phyloP scores from a whole-genome alignment of 805 yeast species.

The Candida hispaniensis region DNA sequence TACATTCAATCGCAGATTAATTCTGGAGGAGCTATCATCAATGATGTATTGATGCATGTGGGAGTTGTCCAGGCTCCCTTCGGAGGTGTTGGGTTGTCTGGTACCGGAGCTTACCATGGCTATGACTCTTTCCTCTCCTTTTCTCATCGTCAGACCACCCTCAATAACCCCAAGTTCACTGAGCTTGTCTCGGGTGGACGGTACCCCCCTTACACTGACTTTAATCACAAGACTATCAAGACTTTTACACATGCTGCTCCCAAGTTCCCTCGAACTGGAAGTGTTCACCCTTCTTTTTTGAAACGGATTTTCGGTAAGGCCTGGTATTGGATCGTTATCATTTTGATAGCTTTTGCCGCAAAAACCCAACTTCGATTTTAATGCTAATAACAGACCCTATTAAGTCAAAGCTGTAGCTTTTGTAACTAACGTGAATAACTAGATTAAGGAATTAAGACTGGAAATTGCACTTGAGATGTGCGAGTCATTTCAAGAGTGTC shows the following conservation, averaged over 20 bases:
- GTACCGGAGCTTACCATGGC: constrained; percentile 77
- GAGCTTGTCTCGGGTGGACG: constrained; percentile 48
- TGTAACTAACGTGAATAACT: not conserved
- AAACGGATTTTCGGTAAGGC: constrained; percentile 14
- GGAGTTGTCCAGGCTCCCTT: constrained; percentile 64
- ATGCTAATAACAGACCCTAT: too few species aligned
- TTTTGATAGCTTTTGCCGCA: constrained; percentile 11
- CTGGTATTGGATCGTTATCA: constrained; percentile 13
- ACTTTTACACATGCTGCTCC: constrained; percentile 10
- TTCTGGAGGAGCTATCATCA: constrained; percentile 60
- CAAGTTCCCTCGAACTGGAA: constrained; percentile 15
- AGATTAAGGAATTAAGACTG: not conserved
- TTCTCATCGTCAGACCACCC: constrained; percentile 58
- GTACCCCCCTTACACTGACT: constrained; percentile 47
- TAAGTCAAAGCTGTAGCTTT: not conserved
- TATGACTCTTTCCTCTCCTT: constrained; percentile 52
- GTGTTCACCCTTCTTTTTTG: constrained; percentile 12
- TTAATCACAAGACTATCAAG: constrained; percentile 23
- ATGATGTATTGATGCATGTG: constrained; percentile 63
- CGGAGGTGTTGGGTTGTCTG: constrained; percentile 82
- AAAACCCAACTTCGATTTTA: too few species aligned
- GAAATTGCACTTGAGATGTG: not conserved
- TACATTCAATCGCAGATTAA: constrained; percentile 43
- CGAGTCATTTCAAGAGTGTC: not conserved
- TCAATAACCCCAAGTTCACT: constrained; percentile 53